Percentiles rank a stretch among this genome's conserved stretches.
Conservation (phyloP, 1,284 basidiomycete genomes). For the Malassezia cuniculi region DNA sequence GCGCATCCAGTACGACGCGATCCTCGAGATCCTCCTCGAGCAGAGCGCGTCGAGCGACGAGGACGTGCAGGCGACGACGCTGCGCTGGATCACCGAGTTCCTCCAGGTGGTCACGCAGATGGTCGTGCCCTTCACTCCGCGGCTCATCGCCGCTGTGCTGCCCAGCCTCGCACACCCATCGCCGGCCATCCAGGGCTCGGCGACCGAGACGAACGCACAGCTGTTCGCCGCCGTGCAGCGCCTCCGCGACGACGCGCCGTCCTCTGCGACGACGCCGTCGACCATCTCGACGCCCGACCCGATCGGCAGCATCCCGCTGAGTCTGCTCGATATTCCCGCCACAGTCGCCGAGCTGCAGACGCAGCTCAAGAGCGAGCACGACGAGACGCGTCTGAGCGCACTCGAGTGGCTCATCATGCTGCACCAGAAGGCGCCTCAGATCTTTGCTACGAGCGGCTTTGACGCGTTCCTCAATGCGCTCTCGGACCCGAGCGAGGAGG, state of each 20-base stretch:
- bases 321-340: conserved; percentile 76
- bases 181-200: conserved; percentile 73
- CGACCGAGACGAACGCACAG: conserved; percentile 71
- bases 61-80: conserved; percentile 48
- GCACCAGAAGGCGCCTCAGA: conserved; percentile 89
- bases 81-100: conserved; percentile 87
- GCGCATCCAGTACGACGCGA: conserved; percentile 73
- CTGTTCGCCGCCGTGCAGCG: conserved; percentile 73
- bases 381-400: conserved; percentile 86
- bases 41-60: conserved; percentile 61
- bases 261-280: conserved; percentile 33
- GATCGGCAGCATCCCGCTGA: conserved; percentile 1
- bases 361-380: conserved; percentile 88
- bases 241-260: conserved; percentile 51
- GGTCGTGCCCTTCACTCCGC: conserved; percentile 84
- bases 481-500: conserved; percentile 91
- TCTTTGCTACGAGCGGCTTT: conserved; percentile 90
- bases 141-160: conserved; percentile 77
- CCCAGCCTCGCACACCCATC: conserved; percentile 87
- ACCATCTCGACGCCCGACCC: conserved; percentile 5
- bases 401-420: conserved; percentile 98
- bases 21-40: conserved; percentile 79
- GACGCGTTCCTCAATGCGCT: conserved; percentile 87
- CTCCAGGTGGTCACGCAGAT: conserved; percentile 75
- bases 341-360: conserved; percentile 85